Conservation (phyloP, 495 filamentous ascomycete genomes). For the Zalerion maritima region DNA sequence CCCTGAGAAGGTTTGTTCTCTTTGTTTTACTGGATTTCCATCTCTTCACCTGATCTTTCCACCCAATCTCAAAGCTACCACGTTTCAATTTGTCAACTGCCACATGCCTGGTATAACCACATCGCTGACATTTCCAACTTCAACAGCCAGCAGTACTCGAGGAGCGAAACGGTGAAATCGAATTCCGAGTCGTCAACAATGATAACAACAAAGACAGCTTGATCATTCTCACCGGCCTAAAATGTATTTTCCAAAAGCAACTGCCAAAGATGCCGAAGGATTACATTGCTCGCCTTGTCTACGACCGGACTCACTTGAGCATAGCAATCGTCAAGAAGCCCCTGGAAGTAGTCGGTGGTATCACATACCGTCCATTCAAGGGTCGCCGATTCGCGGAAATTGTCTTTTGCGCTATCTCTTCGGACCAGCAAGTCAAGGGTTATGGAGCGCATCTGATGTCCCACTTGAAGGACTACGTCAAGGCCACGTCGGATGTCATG, state of each 20-base stretch:
- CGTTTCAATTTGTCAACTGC: neutral
- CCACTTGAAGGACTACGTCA: conserved; percentile 96
- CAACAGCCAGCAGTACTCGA: conserved; percentile 73
- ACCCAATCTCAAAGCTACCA: neutral
- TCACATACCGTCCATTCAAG: conserved; percentile 93
- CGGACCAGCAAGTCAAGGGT: conserved; percentile 95
- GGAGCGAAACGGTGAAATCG: conserved; percentile 88
- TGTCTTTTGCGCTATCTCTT: conserved; percentile 95
- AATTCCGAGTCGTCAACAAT: conserved; percentile 97
- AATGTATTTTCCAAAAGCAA: conserved; percentile 98
- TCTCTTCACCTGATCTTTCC: neutral
- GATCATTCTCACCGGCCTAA: conserved; percentile 88
- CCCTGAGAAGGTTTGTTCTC: conserved; percentile 56
- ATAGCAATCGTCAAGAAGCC: conserved; percentile 97
- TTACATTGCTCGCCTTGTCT: conserved; percentile 92
- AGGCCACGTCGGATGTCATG: conserved; percentile 91
- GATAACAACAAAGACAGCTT: conserved; percentile 76
- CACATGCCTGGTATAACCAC: conserved; percentile 2
- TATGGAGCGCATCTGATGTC: conserved; percentile 98
- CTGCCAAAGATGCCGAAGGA: conserved; percentile 98
- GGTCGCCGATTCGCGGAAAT: conserved; percentile 91
- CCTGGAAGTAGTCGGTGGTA: conserved; percentile 85
- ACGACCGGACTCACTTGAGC: conserved; percentile 88
- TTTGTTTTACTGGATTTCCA: neutral
- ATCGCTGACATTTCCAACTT: neutral